Evolutionary conservation across 208 protist genomes (phyloP).

Genomic region (Vickermania spadyakhi): DNA sequence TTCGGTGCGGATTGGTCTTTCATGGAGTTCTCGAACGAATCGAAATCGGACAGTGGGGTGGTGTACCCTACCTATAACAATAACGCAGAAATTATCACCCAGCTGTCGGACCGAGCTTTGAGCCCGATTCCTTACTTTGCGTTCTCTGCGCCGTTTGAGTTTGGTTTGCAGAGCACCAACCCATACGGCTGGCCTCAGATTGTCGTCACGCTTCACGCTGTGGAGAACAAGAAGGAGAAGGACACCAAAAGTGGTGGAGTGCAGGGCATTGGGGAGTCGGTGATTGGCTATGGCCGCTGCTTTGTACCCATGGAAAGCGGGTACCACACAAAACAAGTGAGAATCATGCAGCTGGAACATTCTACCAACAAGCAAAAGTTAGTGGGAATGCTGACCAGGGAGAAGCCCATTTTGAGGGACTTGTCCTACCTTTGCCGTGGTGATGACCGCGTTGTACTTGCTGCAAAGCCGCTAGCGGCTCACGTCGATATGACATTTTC

Average conservation of each 20-base stretch:
- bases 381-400: conserved; percentile 37
- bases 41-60: conserved; percentile 11
- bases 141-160: conserved; percentile 75
- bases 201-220: conserved; percentile 64
- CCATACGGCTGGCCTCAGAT: conserved; percentile 77
- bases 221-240: conserved; percentile 25
- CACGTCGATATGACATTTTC: conserved; percentile 58
- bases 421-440: conserved; percentile 68
- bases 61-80: conserved; percentile 47
- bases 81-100: conserved; percentile 75
- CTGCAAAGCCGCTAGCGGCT: conserved; percentile 40
- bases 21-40: conserved; percentile 9
- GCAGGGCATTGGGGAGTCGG: conserved; percentile 35
- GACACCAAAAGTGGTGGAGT: conserved; percentile 15
- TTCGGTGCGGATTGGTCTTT: conserved; percentile 73
- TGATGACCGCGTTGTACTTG: conserved; percentile 70
- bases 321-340: conserved; percentile 35
- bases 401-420: conserved; percentile 63
- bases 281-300: conserved; percentile 73
- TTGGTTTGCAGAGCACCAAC: conserved; percentile 72
- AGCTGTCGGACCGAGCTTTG: conserved; percentile 48
- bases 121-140: conserved; percentile 57
- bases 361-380: conserved; percentile 53
- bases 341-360: conserved; percentile 68
- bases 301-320: conserved; percentile 67